These are phyloP conservation scores for Rhododendron ovatum DNA, from an alignment of 148 eudicot species.

Conservation along the genomic window DNA sequence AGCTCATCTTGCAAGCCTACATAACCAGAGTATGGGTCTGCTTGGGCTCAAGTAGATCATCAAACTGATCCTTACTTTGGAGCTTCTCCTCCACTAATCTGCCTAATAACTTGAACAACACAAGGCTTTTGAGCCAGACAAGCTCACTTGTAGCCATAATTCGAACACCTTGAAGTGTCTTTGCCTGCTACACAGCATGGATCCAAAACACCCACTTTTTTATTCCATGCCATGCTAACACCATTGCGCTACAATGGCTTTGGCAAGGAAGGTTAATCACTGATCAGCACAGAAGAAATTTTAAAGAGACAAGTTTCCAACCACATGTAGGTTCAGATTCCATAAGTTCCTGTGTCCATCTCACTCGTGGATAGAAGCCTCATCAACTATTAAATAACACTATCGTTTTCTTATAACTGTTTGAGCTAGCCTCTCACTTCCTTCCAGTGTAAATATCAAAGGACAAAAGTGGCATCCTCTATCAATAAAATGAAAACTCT, in stretches of 20 bases:
- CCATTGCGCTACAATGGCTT: background rate
- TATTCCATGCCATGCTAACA: background rate
- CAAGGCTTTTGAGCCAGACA: background rate
- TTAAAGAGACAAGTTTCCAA: background rate
- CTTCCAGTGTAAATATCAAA: background rate
- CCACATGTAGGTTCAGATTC: background rate
- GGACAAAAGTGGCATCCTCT: background rate
- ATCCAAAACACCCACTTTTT: background rate
- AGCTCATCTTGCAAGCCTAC: background rate
- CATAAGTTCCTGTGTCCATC: background rate
- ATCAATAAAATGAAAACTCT: background rate
- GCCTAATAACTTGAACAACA: background rate
- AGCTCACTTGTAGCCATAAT: background rate
- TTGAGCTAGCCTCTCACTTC: background rate
- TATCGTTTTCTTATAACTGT: background rate
- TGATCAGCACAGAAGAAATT: background rate
- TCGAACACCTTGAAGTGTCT: background rate
- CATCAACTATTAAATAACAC: background rate
- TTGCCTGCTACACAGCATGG: background rate
- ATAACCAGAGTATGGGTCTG: background rate
- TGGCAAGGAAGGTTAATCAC: background rate
- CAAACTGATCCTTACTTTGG: background rate
- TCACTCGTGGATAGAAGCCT: background rate
- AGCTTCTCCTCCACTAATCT: background rate
- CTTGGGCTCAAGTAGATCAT: background rate